Evolutionary conservation across 768 basidiomycete species (phyloP), one percentile per base, ranked within the genome.

Genomic region (Lepiota subincarnata): DNA sequence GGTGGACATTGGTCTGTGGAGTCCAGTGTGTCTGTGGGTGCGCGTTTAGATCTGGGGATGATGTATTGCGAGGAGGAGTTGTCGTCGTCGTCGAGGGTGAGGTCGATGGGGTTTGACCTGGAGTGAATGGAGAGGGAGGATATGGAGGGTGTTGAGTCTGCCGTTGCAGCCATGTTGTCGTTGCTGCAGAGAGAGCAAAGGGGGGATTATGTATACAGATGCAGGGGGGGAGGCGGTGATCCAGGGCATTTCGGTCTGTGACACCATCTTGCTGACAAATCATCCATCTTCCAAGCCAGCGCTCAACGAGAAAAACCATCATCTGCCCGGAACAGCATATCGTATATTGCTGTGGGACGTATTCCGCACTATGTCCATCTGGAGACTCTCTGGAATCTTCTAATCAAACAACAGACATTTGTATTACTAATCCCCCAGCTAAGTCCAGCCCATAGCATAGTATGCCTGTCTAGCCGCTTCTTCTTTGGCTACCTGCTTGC

Each of bases 401-500:
- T 11, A 6, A 18, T n/a, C 16, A 13, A 31, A 34, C 28, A 28
- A 35, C 11, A 19, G 31, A 47, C 24, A 18, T 13, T 18, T 19
- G 19, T 34, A 19, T n/a, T 34, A 35, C 18, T 4, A 34, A 18
- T 34, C 4, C 35, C 45, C n/a, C 34, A 19, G 16, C 55, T 61
- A 74, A 36, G 81, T 80, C 87, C 87, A 89, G 31, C 88, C 87
- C 86, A 90, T 84, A 7, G 79, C 76, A 61, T 81, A 79, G 68
- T 80, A 88, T 7, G 88, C 88, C 59, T 81, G 72, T 53, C 79
- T 75, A 14, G 88, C 87, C 0, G 88, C 88, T 52, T 85, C 84
- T 61, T 90, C 88, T 66, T 89, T 90, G 6, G 88, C 88, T 1
- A 80, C 68, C 62, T 90, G 87, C 66, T 90, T 90, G 65, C 74